Evolutionary conservation across 164 flowering plant species (phyloP).

Genomic region (Houttuynia cordata): DNA sequence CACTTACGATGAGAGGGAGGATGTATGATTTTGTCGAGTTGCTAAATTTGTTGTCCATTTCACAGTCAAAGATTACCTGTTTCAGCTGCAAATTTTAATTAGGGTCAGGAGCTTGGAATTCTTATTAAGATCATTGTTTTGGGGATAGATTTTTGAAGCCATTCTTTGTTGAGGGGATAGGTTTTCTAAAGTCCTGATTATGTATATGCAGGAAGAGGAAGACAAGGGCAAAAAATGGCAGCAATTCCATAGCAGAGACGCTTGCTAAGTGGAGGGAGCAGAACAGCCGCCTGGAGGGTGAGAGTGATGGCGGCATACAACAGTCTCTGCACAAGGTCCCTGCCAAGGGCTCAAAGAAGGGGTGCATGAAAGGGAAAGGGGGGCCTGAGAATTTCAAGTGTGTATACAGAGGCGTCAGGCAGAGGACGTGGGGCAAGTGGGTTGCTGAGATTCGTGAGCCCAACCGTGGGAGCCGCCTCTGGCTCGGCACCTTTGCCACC

Average conservation of each 20-base stretch:
- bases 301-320: conserved; percentile 12
- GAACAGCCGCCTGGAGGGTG: conserved; percentile 22
- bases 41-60: background rate
- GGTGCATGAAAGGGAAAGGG: conserved; percentile 88
- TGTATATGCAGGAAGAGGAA: conserved; percentile 1
- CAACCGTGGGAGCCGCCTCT: conserved; percentile 41
- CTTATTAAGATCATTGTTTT: background rate
- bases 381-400: conserved; percentile 57
- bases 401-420: conserved; percentile 74
- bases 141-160: background rate
- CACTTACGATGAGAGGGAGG: too few relatives aligned
- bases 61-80: background rate
- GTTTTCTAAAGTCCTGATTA: background rate
- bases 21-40: background rate
- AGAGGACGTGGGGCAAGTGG: conserved; percentile 91
- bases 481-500: conserved; percentile 51
- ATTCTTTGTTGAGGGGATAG: background rate
- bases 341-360: conserved; percentile 78
- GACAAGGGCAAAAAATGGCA: conserved; percentile 11
- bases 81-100: too few relatives aligned
- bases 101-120: background rate
- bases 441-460: conserved; percentile 74
- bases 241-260: conserved; percentile 33
- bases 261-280: conserved; percentile 54
- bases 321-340: conserved; percentile 24